Percentiles rank a stretch among this genome's conserved stretches.
phyloP scores from a whole-genome alignment of 2,329 filamentous ascomycete genomes.

The Talaromyces marneffei region DNA sequence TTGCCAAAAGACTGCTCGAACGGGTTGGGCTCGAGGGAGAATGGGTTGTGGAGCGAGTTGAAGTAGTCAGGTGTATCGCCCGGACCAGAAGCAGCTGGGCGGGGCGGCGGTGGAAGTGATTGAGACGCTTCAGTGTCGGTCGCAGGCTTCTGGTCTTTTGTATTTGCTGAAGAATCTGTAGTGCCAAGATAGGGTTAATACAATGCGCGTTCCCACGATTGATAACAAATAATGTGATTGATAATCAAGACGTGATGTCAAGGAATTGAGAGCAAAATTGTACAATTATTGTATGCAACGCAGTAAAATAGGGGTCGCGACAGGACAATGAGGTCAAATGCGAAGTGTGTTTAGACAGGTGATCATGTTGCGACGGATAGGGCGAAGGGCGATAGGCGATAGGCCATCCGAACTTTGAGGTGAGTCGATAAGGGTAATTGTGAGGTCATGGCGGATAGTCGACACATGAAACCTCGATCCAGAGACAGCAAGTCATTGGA shows the following conservation, averaged over 20 bases:
- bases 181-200: slow-evolving; percentile 1
- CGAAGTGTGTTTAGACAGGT: not conserved
- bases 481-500: slow-evolving; percentile 19
- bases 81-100: slow-evolving; percentile 47
- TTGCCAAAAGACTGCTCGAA: slow-evolving; percentile 90
- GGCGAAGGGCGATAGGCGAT: slow-evolving; percentile 17
- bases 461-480: slow-evolving; percentile 1
- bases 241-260: not conserved
- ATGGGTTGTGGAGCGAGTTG: slow-evolving; percentile 50
- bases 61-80: slow-evolving; percentile 65
- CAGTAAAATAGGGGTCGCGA: not conserved
- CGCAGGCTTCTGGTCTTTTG: slow-evolving; percentile 31
- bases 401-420: slow-evolving; percentile 13
- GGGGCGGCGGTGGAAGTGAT: slow-evolving; percentile 65
- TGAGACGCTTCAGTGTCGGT: slow-evolving; percentile 35
- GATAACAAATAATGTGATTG: not conserved
- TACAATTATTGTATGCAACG: not conserved
- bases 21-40: slow-evolving; percentile 76
- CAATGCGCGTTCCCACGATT: not conserved
- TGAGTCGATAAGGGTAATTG: slow-evolving; percentile 17
- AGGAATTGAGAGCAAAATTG: not conserved
- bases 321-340: not conserved
- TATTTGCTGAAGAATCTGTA: slow-evolving; percentile 17
- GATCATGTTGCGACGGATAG: not conserved
- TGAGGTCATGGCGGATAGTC: slow-evolving; percentile 15